Base-by-base conservation (phyloP, 768 basidiomycete genomes). In the Suillus discolor region DNA sequence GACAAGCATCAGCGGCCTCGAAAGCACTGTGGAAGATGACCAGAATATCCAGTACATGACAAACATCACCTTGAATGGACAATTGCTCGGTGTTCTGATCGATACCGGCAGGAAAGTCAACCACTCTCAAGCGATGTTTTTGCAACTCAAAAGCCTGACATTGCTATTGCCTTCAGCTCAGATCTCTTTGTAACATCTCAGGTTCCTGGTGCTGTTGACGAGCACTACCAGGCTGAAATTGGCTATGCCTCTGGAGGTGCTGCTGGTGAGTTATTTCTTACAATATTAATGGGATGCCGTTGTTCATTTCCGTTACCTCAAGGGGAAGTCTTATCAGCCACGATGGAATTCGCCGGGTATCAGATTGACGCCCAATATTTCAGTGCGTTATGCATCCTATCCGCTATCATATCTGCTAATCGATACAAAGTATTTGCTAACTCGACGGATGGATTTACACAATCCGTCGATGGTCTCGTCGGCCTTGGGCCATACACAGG, bases 401-500 rank as follows among this genome's bases (percentile, higher is more conserved):
- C 18, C 4, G 59, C 31, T 55, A 9, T 61, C 20, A n/a, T 36
- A 2, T 53, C 41, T 45, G 9, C 41, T 68, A 36, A 77, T n/a
- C 8, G 13, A 28, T 49, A 42, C 60, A 39, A 54, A 75, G 74
- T 77, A 4, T 53, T 66, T 4, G 76, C 72, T 8, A 66, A 66
- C 47, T 9, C 23, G 0, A 68, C 53, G 18, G 31, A 60, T 31
- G 64, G 66, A 9, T 67, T 69, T 7, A 63, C 42, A 4, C 16
- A 34, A 55, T 66, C 71, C n/a, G 64, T 67, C 15, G 67, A 61
- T 59, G 83, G 83, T 13, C 72, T 85, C 39, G 72, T 84, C 71
- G 89, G 90, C 3, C 83, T 91, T 4, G 91, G 92, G 0, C 89
- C 85, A 53, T 86, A 81, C 73, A 79, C 77, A n/a, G 85, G 80